Evolutionary conservation across 108 stramenopile genomes (phyloP), one percentile per base, ranked within the genome.

Genomic region (Discostella stelligeroides): DNA sequence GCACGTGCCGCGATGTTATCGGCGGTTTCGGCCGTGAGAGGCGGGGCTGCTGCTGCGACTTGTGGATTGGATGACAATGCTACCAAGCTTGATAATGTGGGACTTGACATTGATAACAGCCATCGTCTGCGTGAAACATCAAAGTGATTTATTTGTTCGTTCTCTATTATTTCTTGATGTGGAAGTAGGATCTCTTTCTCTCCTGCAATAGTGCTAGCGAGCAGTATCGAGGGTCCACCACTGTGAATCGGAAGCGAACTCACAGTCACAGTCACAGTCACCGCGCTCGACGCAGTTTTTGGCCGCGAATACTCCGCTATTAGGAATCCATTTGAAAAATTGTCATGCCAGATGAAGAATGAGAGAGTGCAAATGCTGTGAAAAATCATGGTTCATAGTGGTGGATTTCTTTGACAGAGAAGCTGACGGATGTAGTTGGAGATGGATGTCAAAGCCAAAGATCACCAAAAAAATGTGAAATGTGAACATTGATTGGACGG

Each of bases 11-110:
- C 45, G 3, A 86, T 28, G 28, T 79, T 86, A 29, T 94, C 87
- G 1, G 86, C 86, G 49, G 85, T 85, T 53, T 80, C 86, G 11
- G 71, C 51, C 14, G 85, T 83, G 38, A 94, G 77, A 14, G 92
- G 92, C 8, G 80, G 67, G 4, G 92, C 92, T 24, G 87, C 92
- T 2, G 56, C 8, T 15, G 76, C 84, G 8, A 43, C 24, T 27
- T 62, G 49, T 24, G 60, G 53, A 4, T 28, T 11, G n/a, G 8
- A 15, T 27, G 37, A 40, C 38, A 37, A 7, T 24, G 49, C 0
- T 39, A 66, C 11, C 10, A 29, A 14, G 17, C 0, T 4, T 14
- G 49, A 1, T 43, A 43, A 2, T 13, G 53, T 37, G 20, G 25
- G 21, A 38, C 45, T 43, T 12, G 57, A 4, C 29, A 50, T 42